A percentile compares a stretch with the other conserved stretches of the same genome.
phyloP scores from a whole-genome alignment of 805 yeast genomes.

The Myxozyma mucilagina region DNA sequence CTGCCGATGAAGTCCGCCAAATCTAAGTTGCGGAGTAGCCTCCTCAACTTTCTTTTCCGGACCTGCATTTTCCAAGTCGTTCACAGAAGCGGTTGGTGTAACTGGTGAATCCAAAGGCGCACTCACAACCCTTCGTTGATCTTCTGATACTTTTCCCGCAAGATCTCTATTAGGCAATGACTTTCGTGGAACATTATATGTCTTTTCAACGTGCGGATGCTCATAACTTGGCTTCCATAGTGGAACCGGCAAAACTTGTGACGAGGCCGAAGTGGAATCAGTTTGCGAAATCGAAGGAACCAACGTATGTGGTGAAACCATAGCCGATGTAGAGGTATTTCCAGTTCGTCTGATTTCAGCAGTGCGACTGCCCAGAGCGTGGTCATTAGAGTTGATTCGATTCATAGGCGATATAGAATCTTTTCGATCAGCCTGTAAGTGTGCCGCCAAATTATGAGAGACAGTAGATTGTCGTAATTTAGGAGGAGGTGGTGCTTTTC shows the following conservation, averaged over 20 bases:
- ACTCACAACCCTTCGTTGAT: neutral
- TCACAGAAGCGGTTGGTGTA: neutral
- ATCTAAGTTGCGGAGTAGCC: neutral
- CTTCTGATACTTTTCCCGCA: neutral
- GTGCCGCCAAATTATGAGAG: conserved; percentile 1
- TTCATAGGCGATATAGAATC: neutral
- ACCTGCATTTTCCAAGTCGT: neutral
- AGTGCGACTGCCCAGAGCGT: neutral
- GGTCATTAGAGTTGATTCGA: neutral
- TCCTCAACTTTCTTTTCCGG: neutral
- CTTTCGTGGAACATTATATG: conserved; percentile 22
- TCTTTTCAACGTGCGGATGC: neutral
- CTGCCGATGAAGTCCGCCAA: conserved; percentile 24
- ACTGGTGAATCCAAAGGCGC: neutral
- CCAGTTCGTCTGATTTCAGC: conserved; percentile 1
- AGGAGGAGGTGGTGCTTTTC: conserved; percentile 29
- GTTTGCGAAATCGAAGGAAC: neutral
- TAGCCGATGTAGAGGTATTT: neutral
- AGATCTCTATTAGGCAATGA: conserved; percentile 10
- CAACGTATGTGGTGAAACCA: conserved; percentile 11
- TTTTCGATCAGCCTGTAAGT: conserved; percentile 2
- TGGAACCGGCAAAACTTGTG: neutral
- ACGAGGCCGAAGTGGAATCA: neutral
- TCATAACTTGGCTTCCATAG: conserved; percentile 7
- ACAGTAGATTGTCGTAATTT: conserved; percentile 6